Base-by-base conservation (phyloP, 1,139 yeast species). In the Zygosaccharomyces sapae region DNA sequence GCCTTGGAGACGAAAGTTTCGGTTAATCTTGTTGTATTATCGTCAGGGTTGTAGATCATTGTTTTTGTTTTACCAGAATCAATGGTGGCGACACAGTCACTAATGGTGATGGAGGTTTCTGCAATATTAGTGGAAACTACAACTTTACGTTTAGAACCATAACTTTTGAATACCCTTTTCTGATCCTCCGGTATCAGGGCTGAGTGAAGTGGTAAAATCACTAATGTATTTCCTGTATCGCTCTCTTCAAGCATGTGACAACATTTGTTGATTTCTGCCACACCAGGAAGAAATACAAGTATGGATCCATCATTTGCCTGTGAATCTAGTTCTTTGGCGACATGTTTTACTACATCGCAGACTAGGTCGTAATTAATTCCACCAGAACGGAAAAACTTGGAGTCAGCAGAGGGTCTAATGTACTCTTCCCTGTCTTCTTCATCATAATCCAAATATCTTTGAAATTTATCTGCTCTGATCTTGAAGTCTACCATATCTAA, bases 1-100 rank as follows among this genome's bases (percentile, higher is more conserved):
- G 97, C 97, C 54, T 77, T 78, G 0, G 97, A 90, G 31, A 90
- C 88, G 89, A 96, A 90, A 3, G 77, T 74, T 61, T 90, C 97
- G 3, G 82, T 73, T 38, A 92, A 73, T 51, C 78, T 79, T 0
- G 95, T 83, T 3, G 89, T 76, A 55, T 86, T 84, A 12, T 81
- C 72, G 33, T 70, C 72, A 0, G 87, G 60, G 58, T 87, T 92
- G 61, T 81, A 92, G 36, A 77, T 76, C 60, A 87, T 78, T 13
- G 82, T 80, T 60, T 92, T 92, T 3, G 87, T 90, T 46, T 90
- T 72, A 3, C 97, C 98, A 1, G 87, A 72, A 62, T 92, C 97
- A 36, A 92, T 78, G 0, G 92, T 97, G 0, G 82, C 95, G 16
- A 89, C 96, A 68, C 94, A 87, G 67, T 92, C 97, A 8, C 96